phyloP scores from a whole-genome alignment of 805 yeast genomes.

The Hermanozyma aechmeae region DNA sequence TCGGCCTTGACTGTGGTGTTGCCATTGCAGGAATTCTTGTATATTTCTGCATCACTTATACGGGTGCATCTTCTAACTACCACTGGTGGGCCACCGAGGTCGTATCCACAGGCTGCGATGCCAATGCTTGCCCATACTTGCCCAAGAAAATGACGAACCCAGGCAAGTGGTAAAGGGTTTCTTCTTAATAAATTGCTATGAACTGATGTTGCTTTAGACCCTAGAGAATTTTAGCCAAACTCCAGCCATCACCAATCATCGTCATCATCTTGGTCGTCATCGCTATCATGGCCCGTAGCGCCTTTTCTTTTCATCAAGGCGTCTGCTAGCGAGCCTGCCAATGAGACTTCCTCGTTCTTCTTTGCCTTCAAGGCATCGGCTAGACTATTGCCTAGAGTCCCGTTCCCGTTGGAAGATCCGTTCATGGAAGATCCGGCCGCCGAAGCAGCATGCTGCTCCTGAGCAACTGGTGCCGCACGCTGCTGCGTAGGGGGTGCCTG shows the following conservation, averaged over 20 bases:
- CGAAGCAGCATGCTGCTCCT: background rate
- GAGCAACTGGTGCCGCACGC: constrained; percentile 19
- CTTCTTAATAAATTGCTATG: background rate
- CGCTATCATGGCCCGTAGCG: constrained; percentile 61
- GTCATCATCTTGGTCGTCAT: constrained; percentile 61
- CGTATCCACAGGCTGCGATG: constrained; percentile 5
- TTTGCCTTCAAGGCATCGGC: constrained; percentile 64
- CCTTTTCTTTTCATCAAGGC: constrained; percentile 67
- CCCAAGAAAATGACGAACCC: background rate
- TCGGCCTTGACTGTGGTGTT: constrained; percentile 7
- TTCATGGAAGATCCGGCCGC: background rate
- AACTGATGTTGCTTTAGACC: no score
- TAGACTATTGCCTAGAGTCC: constrained; percentile 41
- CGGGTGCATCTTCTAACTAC: constrained; percentile 4
- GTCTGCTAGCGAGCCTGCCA: constrained; percentile 84
- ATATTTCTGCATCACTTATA: constrained; percentile 6
- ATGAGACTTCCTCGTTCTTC: constrained; percentile 46
- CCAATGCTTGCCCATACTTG: constrained; percentile 6
- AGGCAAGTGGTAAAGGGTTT: background rate
- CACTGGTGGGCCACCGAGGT: constrained; percentile 8
- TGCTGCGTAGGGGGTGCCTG: constrained; percentile 26
- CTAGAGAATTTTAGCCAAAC: no score
- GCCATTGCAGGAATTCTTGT: constrained; percentile 7
- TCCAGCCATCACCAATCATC: constrained; percentile 29
- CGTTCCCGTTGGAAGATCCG: constrained; percentile 11